Conservation (phyloP, 2,329 filamentous ascomycete species). For the Pyricularia sp. region DNA sequence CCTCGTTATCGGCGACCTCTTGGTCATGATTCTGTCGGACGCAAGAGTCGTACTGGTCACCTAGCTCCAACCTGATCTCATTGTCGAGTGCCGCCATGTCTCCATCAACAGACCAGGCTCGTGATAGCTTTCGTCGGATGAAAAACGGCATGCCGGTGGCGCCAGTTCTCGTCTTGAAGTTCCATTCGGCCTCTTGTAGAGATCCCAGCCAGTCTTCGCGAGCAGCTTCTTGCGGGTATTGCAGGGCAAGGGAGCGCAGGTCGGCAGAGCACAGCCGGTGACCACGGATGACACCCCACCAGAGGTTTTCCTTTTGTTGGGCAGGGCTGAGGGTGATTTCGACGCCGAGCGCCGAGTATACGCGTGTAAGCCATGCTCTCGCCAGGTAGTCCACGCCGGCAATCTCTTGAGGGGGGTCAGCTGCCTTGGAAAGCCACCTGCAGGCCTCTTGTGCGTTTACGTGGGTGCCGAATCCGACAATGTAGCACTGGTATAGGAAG, state of each 20-base stretch:
- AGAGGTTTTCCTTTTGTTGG: constrained; percentile 4
- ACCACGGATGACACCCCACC: constrained; percentile 5
- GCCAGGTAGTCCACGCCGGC: constrained; percentile 7
- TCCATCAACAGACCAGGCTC: constrained; percentile 4
- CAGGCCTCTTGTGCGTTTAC: constrained; percentile 3
- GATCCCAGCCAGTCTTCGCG: constrained; percentile 1
- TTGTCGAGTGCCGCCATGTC: constrained; percentile 5
- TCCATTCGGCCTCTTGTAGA: constrained; percentile 1
- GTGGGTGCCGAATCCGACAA: constrained; percentile 5
- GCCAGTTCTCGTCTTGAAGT: constrained; percentile 3
- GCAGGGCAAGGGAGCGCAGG: background rate
- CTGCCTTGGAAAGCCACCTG: constrained; percentile 6
- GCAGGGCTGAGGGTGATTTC: constrained; percentile 4
- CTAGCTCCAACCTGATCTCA: constrained; percentile 6
- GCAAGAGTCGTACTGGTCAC: constrained; percentile 3
- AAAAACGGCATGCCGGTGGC: constrained; percentile 8
- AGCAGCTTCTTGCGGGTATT: background rate
- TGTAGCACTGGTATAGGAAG: constrained; percentile 8
- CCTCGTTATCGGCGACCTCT: background rate
- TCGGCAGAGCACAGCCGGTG: constrained; percentile 6
- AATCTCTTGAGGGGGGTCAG: constrained; percentile 2
- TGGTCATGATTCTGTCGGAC: constrained; percentile 2
- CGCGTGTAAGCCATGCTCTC: constrained; percentile 6
- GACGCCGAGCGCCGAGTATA: constrained; percentile 6
- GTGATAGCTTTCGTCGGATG: constrained; percentile 3